phyloP scores from a whole-genome alignment of 495 filamentous ascomycete genomes.

The Tuber melanosporum region DNA sequence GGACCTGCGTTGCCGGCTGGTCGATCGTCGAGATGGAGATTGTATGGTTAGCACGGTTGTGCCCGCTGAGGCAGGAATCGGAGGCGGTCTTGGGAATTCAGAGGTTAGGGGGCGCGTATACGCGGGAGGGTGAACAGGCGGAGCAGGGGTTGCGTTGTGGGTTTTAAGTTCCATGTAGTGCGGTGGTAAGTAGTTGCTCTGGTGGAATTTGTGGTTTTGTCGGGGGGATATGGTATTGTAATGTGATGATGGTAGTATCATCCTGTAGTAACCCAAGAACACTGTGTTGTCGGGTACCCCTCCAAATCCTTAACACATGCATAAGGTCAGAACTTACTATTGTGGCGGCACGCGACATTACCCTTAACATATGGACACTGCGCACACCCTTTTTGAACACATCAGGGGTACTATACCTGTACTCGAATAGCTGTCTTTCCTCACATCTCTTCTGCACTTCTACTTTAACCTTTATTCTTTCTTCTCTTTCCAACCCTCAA shows the following conservation, averaged over 20 bases:
- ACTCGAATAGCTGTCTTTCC: neutral
- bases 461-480: too few relatives aligned
- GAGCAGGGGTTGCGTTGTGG: conserved; percentile 14
- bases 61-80: conserved; percentile 5
- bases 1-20: conserved; percentile 70
- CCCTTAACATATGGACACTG: neutral
- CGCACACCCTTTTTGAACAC: neutral
- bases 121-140: conserved; percentile 38
- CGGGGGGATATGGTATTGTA: too few relatives aligned
- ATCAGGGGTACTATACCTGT: too few relatives aligned
- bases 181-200: neutral
- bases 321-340: too few relatives aligned
- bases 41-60: conserved; percentile 56
- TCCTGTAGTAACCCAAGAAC: neutral
- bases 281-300: neutral
- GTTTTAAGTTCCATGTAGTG: neutral
- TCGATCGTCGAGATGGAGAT: conserved; percentile 77
- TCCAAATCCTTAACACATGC: neutral
- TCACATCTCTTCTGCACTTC: neutral
- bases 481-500: neutral
- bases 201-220: neutral
- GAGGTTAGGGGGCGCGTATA: conserved; percentile 2
- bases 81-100: conserved; percentile 21
- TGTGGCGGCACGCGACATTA: neutral
- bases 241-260: neutral